Evolutionary conservation across 306 rosid species (phyloP).

Genomic region (Dalbergia cochinchinensis): DNA sequence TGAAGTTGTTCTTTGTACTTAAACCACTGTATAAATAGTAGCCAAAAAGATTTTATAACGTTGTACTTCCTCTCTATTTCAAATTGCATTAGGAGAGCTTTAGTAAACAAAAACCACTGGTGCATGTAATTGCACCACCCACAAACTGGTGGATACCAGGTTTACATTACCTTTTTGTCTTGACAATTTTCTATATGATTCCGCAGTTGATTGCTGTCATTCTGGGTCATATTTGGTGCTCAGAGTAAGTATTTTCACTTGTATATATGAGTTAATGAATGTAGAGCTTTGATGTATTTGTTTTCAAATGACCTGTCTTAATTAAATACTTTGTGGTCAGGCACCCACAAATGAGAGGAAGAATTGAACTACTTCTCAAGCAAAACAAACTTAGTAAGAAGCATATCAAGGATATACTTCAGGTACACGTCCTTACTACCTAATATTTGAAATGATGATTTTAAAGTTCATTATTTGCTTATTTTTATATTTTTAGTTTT

Average conservation of each 20-base stretch:
- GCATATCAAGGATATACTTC: slow-evolving; percentile 80
- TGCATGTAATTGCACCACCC: slow-evolving; percentile 27
- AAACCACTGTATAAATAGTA: slow-evolving; percentile 8
- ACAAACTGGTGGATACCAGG: slow-evolving; percentile 10
- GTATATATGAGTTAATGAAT: neutral
- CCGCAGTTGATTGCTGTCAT: slow-evolving; percentile 89
- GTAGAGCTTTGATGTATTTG: slow-evolving; percentile 22
- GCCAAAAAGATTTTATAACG: slow-evolving; percentile 4
- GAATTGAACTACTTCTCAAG: slow-evolving; percentile 89
- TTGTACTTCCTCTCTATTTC: slow-evolving; percentile 18
- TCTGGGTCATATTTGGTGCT: slow-evolving; percentile 94
- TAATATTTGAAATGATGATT: neutral
- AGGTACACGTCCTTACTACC: slow-evolving; percentile 57
- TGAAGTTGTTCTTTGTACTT: slow-evolving; percentile 33
- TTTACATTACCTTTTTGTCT: slow-evolving; percentile 25
- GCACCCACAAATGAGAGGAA: slow-evolving; percentile 82
- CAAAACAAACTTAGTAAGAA: slow-evolving; percentile 84
- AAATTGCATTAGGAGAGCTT: neutral
- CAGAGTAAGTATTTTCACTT: slow-evolving; percentile 71
- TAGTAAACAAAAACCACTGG: neutral
- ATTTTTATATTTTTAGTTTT: slow-evolving; percentile 20
- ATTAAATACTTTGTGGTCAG: slow-evolving; percentile 52
- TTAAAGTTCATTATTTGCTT: neutral
- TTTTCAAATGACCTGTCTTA: slow-evolving; percentile 33
- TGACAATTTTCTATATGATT: slow-evolving; percentile 45